Evolutionary conservation across 345 rosid genomes (phyloP).

Genomic region (Acer negundo): DNA sequence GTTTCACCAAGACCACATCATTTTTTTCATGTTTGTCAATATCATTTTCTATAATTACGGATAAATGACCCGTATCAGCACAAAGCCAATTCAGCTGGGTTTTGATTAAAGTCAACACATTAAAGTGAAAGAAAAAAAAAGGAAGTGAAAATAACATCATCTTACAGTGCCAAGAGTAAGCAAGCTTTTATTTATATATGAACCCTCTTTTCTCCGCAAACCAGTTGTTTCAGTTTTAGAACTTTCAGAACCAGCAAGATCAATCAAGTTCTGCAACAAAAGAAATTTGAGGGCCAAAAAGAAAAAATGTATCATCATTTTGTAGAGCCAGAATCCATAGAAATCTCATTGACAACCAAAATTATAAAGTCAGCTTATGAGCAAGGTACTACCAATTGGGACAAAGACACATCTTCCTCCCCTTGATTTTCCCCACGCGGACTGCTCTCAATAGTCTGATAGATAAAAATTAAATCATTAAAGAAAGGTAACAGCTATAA

Average conservation of each 20-base stretch:
- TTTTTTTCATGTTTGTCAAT: neutral
- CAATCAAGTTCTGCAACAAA: constrained; percentile 59
- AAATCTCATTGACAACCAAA: constrained; percentile 19
- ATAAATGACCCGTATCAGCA: constrained; percentile 2
- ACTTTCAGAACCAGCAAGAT: constrained; percentile 83
- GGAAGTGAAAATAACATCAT: neutral
- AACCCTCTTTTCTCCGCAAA: constrained; percentile 73
- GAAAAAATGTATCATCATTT: constrained; percentile 3
- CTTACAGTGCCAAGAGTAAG: constrained; percentile 77
- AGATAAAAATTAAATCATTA: constrained; percentile 10
- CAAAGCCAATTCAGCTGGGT: neutral
- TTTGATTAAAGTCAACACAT: neutral
- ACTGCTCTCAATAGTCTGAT: constrained; percentile 72
- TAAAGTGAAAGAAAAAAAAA: neutral
- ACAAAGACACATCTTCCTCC: constrained; percentile 65
- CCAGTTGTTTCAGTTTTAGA: constrained; percentile 80
- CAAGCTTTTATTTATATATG: constrained; percentile 73
- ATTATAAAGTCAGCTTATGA: constrained; percentile 7
- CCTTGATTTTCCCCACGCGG: constrained; percentile 46
- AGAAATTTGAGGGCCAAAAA: neutral
- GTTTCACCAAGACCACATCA: neutral
- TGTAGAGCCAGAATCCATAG: constrained; percentile 4
- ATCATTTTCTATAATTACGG: constrained; percentile 5
- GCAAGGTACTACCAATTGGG: constrained; percentile 54
- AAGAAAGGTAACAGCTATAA: constrained; percentile 15